Evolutionary conservation across 345 rosid species (phyloP), one percentile per base, ranked within the genome.

Genomic region (Syzygium oleosum): DNA sequence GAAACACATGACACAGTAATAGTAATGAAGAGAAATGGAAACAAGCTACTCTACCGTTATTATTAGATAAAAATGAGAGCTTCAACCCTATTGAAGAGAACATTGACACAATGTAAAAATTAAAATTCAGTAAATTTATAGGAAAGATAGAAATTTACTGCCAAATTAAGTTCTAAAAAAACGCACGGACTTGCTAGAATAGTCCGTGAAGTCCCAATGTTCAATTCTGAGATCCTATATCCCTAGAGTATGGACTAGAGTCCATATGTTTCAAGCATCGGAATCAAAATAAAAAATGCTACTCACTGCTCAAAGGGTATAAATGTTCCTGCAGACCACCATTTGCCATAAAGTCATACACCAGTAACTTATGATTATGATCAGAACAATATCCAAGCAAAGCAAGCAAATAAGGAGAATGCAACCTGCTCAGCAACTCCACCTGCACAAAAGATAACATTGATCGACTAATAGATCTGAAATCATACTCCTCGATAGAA

Each of bases 261-360:
- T 51, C 41, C 29, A 87, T 77, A 84, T 56, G 15, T 38, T 84
- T 59, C 52, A 87, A 65, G 34, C 87, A 54, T 52, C 41, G 41
- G 51, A 59, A 63, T 9, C 27, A 13, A 17, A 84, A 29, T 41
- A 54, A 22, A 85, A 84, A 61, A 52, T 14, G 59, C 8, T 86
- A 89, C 92, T 91, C 93, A 96, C 99, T 93, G 84, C 83, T 88
- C 46, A 55, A 65, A n/a, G 94, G 98, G 93, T 96, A 94, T 61
- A 98, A 79, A 89, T 96, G 99, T 90, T 96, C 98, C 87, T 96
- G 99, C 65, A 96, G 88, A 58, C 98, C 97, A 3, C 98, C 98
- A 89, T 94, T 95, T n/a, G 92, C 92, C 98, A 96, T 95, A 90
- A 94, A 96, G 89, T 96, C 99, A 16, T 94, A 95, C 51, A 95